Evolutionary conservation across 163 green algal genomes (phyloP), one percentile per base, ranked within the genome.

Genomic region (Scenedesmus sp.): DNA sequence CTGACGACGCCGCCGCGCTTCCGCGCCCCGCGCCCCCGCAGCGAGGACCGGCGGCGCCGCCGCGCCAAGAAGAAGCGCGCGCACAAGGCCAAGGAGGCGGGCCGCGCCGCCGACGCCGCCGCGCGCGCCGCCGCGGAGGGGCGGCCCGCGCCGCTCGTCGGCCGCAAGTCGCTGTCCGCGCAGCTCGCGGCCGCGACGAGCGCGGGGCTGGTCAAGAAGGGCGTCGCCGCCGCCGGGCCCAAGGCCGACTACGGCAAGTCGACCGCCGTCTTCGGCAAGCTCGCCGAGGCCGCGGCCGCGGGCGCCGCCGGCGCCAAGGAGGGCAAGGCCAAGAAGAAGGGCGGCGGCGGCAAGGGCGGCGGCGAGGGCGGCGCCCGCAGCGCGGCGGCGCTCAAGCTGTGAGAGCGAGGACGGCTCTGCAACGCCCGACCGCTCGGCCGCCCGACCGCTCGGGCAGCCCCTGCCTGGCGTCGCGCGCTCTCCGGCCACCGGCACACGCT

Each of bases 61-160:
- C 89, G 93, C 2, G 85, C 88, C 13, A 78, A 82, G 50, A 89
- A 90, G 62, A 96, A 96, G 89, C 85, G 90, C 31, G 80, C 62
- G 7, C 36, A 50, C 67, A 94, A 94, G 84, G 88, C 89, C 64
- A 83, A 76, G 17, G 73, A 80, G 33, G 72, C 56, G 15, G 57
- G 70, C n/a, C 87, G 93, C 66, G 87, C 90, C 11, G 74, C 73
- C 33, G 83, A 90, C 51, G 36, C 53, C 10, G 63, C 70, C 6
- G 81, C 80, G 0, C 39, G 54, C 10, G 87, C 84, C 7, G 77
- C 76, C 2, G 67, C 84, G 2, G 36, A 56, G 39, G 91, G 86
- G 14, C 77, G 78, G 26, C 48, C 48, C 0, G 82, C 81, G 29
- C 51, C 79, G 0, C 45, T 93, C 15, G 60, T 75, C 10, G 88